Evolutionary conservation across 2,329 filamentous ascomycete genomes (phyloP).

Genomic region (Botrytis paeoniae): DNA sequence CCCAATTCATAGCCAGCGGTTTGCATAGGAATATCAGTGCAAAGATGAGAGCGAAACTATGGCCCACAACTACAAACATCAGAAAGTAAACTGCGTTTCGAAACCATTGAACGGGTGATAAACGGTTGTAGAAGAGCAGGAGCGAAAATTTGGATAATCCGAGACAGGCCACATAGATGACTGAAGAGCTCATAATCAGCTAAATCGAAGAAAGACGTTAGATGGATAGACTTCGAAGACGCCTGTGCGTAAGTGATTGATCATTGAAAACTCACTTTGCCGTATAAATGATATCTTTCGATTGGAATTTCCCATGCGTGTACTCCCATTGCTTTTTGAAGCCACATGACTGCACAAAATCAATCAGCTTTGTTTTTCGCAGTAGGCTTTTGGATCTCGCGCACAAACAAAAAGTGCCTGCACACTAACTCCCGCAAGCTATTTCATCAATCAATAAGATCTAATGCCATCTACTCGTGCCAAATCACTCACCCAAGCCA

Average conservation of each 20-base stretch:
- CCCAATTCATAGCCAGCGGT: conserved; percentile 6
- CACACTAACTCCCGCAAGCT: conserved; percentile 5
- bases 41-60: conserved; percentile 10
- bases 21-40: conserved; percentile 3
- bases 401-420: conserved; percentile 4
- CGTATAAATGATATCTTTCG: background rate
- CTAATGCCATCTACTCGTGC: background rate
- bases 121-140: conserved; percentile 11
- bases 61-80: conserved; percentile 3
- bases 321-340: background rate
- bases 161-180: conserved; percentile 14
- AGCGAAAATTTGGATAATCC: conserved; percentile 14
- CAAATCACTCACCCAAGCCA: conserved; percentile 10
- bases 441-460: background rate
- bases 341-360: background rate
- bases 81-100: background rate
- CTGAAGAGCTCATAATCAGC: conserved; percentile 14
- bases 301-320: conserved; percentile 8
- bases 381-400: background rate
- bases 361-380: background rate
- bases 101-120: conserved; percentile 10
- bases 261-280: background rate
- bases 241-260: background rate
- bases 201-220: background rate
- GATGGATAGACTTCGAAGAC: background rate